Percentiles rank a stretch among this genome's conserved stretches.
Evolutionary conservation across 192 early-diverging fungal genomes (phyloP).

Genomic region (Coemansia sp.): DNA sequence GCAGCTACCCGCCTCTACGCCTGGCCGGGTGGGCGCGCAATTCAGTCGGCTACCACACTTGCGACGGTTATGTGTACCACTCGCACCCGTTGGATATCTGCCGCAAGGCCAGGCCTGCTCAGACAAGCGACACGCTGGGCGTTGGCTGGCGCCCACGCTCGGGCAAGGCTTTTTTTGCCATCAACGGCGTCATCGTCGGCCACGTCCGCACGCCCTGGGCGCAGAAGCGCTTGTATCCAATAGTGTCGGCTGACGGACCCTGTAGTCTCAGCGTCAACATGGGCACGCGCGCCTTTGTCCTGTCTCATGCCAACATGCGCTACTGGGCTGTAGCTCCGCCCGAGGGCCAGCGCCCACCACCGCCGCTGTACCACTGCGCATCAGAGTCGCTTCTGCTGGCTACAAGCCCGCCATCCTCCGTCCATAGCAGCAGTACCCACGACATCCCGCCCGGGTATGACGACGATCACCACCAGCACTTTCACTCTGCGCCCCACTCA

Average conservation of each 20-base stretch:
- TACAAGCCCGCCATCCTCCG: background rate
- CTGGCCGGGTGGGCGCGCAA: constrained; percentile 75
- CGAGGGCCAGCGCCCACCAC: constrained; percentile 46
- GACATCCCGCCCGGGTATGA: constrained; percentile 30
- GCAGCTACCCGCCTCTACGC: constrained; percentile 65
- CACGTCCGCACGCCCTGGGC: constrained; percentile 64
- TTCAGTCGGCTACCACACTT: constrained; percentile 68
- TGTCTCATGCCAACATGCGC: constrained; percentile 51
- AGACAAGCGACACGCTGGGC: constrained; percentile 68
- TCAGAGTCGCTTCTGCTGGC: constrained; percentile 63
- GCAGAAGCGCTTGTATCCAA: constrained; percentile 62
- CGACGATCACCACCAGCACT: background rate
- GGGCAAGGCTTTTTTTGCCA: constrained; percentile 71
- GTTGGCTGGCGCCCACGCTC: constrained; percentile 70
- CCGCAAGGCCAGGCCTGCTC: constrained; percentile 12
- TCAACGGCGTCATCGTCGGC: constrained; percentile 67
- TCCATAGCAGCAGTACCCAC: background rate
- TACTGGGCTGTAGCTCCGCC: constrained; percentile 50
- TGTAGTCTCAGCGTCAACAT: constrained; percentile 44
- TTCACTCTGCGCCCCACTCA: background rate
- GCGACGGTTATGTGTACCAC: constrained; percentile 64
- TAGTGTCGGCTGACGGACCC: constrained; percentile 52
- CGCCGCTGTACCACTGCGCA: constrained; percentile 60
- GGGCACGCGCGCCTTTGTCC: constrained; percentile 49
- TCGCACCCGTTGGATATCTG: constrained; percentile 58